Percentiles rank a stretch among this genome's conserved stretches.
Evolutionary conservation across 2,329 filamentous ascomycete species (phyloP).

Genomic region (Stachybotrys chlorohalonatus): DNA sequence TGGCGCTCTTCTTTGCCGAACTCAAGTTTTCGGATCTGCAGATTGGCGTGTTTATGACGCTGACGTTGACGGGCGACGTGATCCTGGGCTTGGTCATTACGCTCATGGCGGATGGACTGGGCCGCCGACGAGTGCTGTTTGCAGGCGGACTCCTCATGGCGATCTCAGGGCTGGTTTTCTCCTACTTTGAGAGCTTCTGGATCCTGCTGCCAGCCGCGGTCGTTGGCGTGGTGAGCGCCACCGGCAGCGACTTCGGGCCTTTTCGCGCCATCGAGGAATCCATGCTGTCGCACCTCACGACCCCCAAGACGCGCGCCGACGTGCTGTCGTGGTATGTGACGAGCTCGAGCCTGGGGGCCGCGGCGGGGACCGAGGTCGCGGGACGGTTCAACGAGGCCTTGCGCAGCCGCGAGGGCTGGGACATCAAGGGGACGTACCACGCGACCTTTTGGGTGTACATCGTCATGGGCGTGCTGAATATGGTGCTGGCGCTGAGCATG

Average conservation of each 20-base stretch:
- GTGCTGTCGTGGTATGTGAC: slow-evolving; percentile 61
- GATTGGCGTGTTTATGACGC: slow-evolving; percentile 57
- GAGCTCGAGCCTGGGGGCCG: slow-evolving; percentile 43
- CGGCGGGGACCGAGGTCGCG: slow-evolving; percentile 41
- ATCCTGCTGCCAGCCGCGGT: slow-evolving; percentile 47
- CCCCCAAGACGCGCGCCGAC: slow-evolving; percentile 43
- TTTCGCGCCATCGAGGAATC: slow-evolving; percentile 61
- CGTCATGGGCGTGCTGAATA: slow-evolving; percentile 43
- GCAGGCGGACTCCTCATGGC: slow-evolving; percentile 48
- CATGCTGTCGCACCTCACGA: slow-evolving; percentile 51
- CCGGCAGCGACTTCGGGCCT: slow-evolving; percentile 57
- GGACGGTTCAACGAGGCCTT: slow-evolving; percentile 42
- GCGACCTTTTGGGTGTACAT: slow-evolving; percentile 49
- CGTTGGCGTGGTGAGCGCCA: slow-evolving; percentile 52
- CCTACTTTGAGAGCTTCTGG: slow-evolving; percentile 48
- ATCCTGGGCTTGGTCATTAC: slow-evolving; percentile 47
- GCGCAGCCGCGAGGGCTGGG: slow-evolving; percentile 35
- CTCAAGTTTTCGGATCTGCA: slow-evolving; percentile 45
- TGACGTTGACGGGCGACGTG: slow-evolving; percentile 54
- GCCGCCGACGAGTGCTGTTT: slow-evolving; percentile 44
- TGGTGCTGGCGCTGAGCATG: slow-evolving; percentile 34
- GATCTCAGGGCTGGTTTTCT: slow-evolving; percentile 44
- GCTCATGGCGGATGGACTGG: slow-evolving; percentile 48
- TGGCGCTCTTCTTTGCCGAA: slow-evolving; percentile 52
- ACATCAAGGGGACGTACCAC: slow-evolving; percentile 43